Percentiles rank a stretch among this genome's conserved stretches.
Conservation (phyloP, 805 yeast genomes). For the Scheffersomyces spartinae region DNA sequence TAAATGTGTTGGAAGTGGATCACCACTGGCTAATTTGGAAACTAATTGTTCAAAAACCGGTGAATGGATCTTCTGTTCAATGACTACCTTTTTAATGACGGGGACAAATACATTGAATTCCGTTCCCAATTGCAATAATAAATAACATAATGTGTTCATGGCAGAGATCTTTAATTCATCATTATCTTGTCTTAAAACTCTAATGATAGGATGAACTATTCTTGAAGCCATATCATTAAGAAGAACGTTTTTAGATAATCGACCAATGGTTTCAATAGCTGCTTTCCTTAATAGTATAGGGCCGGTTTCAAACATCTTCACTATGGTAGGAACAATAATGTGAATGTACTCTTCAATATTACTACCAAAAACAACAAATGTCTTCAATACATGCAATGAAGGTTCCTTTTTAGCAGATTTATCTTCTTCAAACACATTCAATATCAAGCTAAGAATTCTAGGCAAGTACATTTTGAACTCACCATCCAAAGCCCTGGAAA, state of each 20-base stretch:
- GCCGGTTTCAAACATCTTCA: constrained; percentile 64
- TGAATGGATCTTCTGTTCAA: constrained; percentile 54
- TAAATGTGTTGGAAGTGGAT: constrained; percentile 72
- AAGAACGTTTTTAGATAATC: constrained; percentile 59
- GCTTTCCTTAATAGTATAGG: constrained; percentile 53
- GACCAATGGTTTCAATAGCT: constrained; percentile 77
- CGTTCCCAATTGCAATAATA: constrained; percentile 69
- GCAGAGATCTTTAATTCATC: constrained; percentile 56
- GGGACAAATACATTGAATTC: constrained; percentile 85
- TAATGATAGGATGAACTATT: constrained; percentile 73
- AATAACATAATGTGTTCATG: constrained; percentile 68
- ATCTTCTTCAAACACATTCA: constrained; percentile 68
- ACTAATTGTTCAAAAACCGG: constrained; percentile 74
- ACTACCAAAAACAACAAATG: constrained; percentile 78
- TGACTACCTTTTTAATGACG: constrained; percentile 55
- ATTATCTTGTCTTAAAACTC: constrained; percentile 41
- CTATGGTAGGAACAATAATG: constrained; percentile 76
- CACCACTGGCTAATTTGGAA: constrained; percentile 66
- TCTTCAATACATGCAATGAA: constrained; percentile 63
- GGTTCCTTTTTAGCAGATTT: constrained; percentile 49
- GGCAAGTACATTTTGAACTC: constrained; percentile 84
- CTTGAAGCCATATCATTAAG: constrained; percentile 84
- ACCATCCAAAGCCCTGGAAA: constrained; percentile 79
- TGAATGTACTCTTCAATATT: constrained; percentile 84
- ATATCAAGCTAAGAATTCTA: constrained; percentile 60